These are phyloP conservation scores for Mycena crocata DNA, from an alignment of 768 basidiomycete genomes.

Conservation along the genomic window DNA sequence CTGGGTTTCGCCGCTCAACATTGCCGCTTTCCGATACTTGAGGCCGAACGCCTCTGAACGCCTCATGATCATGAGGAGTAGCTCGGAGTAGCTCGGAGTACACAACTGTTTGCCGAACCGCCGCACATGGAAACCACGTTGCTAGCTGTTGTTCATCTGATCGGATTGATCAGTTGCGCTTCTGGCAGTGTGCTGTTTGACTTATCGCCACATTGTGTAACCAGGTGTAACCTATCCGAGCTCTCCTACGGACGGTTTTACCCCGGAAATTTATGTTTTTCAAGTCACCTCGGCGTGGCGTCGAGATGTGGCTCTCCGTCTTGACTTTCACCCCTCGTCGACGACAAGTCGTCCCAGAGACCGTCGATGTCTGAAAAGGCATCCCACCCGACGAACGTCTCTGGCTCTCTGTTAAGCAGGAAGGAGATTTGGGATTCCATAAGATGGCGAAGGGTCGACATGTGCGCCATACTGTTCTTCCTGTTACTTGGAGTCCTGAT, in stretches of 20 bases:
- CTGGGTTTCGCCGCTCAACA: no score
- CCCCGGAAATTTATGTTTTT: background rate
- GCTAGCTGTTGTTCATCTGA: no score
- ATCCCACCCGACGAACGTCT: background rate
- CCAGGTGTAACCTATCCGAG: background rate
- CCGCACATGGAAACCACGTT: no score
- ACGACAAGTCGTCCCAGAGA: constrained; percentile 11
- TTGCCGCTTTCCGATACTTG: no score
- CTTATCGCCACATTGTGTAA: constrained; percentile 13
- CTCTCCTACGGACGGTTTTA: background rate
- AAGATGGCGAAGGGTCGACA: constrained; percentile 12
- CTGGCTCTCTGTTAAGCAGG: background rate
- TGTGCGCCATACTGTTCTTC: background rate
- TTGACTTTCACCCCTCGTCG: background rate
- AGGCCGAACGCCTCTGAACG: no score
- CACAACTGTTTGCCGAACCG: no score
- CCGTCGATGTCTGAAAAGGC: constrained; percentile 3
- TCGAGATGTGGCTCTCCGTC: constrained; percentile 10
- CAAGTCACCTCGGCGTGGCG: background rate
- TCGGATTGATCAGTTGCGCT: no score
- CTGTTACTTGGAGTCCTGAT: background rate
- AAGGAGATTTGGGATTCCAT: background rate
- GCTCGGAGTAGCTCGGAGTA: no score
- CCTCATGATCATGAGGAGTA: no score
- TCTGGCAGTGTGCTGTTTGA: background rate